Evolutionary conservation across 148 eudicot genomes (phyloP).

Genomic region (Euryodendron excelsum): DNA sequence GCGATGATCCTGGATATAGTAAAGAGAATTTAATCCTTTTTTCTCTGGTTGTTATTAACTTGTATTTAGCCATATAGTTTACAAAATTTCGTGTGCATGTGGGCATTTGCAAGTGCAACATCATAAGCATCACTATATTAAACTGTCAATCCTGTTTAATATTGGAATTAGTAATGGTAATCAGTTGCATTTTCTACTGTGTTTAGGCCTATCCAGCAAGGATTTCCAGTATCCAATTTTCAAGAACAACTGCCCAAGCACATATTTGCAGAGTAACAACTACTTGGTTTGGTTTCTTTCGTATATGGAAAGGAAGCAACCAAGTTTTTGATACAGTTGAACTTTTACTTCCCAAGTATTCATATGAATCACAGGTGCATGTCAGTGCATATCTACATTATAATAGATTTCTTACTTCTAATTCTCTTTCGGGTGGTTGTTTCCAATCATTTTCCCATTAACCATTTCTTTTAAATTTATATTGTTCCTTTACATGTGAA

Average conservation of each 20-base stretch:
- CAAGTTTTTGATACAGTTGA: conserved; percentile 74
- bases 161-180: conserved; percentile 6
- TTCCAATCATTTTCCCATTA: neutral
- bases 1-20: neutral
- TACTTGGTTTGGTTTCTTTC: conserved; percentile 90
- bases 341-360: conserved; percentile 71
- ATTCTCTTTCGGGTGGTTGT: neutral
- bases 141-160: neutral
- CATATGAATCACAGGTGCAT: conserved; percentile 85
- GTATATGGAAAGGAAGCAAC: conserved; percentile 70
- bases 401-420: neutral
- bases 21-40: neutral
- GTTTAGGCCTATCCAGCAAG: conserved; percentile 75
- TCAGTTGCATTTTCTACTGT: conserved; percentile 16
- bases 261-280: conserved; percentile 78
- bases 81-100: neutral
- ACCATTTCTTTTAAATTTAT: neutral
- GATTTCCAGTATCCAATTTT: conserved; percentile 27
- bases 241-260: conserved; percentile 69
- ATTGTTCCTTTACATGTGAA: conserved; percentile 7
- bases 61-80: neutral
- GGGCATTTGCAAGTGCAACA: neutral
- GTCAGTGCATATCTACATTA: conserved; percentile 4
- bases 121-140: neutral
- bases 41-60: neutral